A percentile compares a stretch with the other conserved stretches of the same genome.
phyloP scores from a whole-genome alignment of 2,329 filamentous ascomycete genomes.

The Dendryphion nanum region DNA sequence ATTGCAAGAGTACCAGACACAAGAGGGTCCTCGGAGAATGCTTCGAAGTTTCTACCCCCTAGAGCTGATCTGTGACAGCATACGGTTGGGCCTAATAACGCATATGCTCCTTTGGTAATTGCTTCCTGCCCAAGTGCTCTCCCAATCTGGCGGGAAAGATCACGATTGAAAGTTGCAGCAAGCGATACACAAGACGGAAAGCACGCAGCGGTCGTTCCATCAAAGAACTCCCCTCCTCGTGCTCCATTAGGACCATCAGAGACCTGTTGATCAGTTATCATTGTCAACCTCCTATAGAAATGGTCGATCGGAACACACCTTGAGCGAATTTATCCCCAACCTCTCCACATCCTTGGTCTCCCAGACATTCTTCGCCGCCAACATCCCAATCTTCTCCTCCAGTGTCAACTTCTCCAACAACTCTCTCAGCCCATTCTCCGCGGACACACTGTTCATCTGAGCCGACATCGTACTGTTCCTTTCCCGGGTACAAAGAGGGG shows the following conservation, averaged over 20 bases:
- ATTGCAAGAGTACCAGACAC: slow-evolving; percentile 6
- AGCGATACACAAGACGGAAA: slow-evolving; percentile 73
- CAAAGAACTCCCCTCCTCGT: slow-evolving; percentile 61
- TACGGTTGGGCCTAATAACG: slow-evolving; percentile 22
- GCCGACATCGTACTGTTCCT: not conserved
- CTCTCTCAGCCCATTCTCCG: not conserved
- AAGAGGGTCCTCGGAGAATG: slow-evolving; percentile 9
- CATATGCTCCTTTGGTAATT: slow-evolving; percentile 17
- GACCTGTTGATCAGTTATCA: slow-evolving; percentile 34
- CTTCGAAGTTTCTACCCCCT: slow-evolving; percentile 11
- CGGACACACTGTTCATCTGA: not conserved
- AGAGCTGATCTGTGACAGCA: slow-evolving; percentile 14
- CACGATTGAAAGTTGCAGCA: slow-evolving; percentile 26
- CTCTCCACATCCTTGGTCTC: slow-evolving; percentile 9
- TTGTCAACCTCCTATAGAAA: not conserved
- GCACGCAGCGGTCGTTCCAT: slow-evolving; percentile 64
- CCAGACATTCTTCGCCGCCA: slow-evolving; percentile 12
- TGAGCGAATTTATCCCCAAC: slow-evolving; percentile 10
- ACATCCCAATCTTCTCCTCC: slow-evolving; percentile 10
- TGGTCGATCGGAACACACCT: slow-evolving; percentile 3
- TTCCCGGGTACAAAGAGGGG: too few relatives aligned
- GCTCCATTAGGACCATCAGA: slow-evolving; percentile 67
- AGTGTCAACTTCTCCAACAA: slow-evolving; percentile 8
- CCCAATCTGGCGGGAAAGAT: slow-evolving; percentile 22
- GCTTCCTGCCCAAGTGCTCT: slow-evolving; percentile 23